Conservation (phyloP, 371 early-diverging fungal species). For the Rhizopus microsporus region DNA sequence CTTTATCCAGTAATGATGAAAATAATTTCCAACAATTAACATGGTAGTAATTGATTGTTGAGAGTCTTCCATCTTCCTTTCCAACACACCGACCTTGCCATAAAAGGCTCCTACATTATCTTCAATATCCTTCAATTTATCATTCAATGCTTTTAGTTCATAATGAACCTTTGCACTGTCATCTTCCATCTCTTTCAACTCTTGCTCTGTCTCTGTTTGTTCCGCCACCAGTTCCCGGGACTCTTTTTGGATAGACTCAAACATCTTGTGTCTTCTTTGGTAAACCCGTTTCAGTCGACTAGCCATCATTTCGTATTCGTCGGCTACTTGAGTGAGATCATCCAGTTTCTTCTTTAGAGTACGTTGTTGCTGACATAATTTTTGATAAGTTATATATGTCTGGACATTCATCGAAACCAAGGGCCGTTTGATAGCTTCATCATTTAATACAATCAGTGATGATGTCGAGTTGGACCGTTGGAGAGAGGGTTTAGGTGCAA, state of each 20-base stretch:
- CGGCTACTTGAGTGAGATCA: constrained; percentile 29
- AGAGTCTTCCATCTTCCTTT: constrained; percentile 49
- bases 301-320: constrained; percentile 35
- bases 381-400: constrained; percentile 42
- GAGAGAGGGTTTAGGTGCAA: background rate
- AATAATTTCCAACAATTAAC: constrained; percentile 51
- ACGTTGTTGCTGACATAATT: constrained; percentile 36
- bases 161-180: constrained; percentile 48
- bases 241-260: constrained; percentile 30
- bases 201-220: constrained; percentile 31
- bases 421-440: constrained; percentile 20
- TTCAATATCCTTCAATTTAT: constrained; percentile 47
- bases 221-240: constrained; percentile 33
- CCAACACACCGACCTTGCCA: constrained; percentile 40
- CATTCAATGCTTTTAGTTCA: constrained; percentile 47
- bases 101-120: constrained; percentile 48
- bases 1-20: constrained; percentile 50
- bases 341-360: constrained; percentile 22
- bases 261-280: constrained; percentile 29
- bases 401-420: constrained; percentile 34
- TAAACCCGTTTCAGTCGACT: constrained; percentile 31
- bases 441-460: constrained; percentile 4
- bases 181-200: constrained; percentile 42
- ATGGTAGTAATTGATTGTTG: constrained; percentile 51
- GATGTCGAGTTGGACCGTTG: constrained; percentile 14